These are phyloP conservation scores for Suillus lakei DNA, from an alignment of 768 basidiomycete genomes.

Conservation along the genomic window DNA sequence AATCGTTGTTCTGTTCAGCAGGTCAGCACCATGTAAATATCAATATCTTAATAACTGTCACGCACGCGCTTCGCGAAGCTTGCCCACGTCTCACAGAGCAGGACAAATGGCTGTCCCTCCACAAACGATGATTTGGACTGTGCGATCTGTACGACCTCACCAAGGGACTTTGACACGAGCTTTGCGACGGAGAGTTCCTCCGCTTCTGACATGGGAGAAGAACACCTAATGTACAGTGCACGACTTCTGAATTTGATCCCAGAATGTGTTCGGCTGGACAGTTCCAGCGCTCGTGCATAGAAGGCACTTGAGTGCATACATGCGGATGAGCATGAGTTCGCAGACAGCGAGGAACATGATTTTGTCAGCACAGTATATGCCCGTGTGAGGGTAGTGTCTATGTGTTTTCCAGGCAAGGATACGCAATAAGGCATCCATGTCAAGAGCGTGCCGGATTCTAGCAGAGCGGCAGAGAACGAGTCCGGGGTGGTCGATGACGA, in stretches of 20 bases:
- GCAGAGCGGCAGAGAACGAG: constrained; percentile 37
- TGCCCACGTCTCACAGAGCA: constrained; percentile 77
- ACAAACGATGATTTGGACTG: constrained; percentile 49
- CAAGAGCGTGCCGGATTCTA: constrained; percentile 43
- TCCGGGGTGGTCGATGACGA: constrained; percentile 13
- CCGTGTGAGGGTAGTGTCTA: constrained; percentile 62
- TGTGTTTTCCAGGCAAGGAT: constrained; percentile 53
- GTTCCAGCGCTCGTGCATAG: constrained; percentile 53
- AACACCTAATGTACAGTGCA: constrained; percentile 33
- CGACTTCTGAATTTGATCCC: constrained; percentile 69
- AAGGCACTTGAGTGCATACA: constrained; percentile 51
- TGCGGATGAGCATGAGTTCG: constrained; percentile 35
- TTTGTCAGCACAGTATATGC: constrained; percentile 58
- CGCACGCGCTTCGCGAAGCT: constrained; percentile 66
- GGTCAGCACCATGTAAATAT: neutral
- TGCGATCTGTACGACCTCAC: constrained; percentile 46
- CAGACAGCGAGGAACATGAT: constrained; percentile 35
- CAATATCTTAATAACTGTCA: neutral
- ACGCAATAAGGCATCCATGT: constrained; percentile 55
- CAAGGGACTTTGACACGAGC: constrained; percentile 48
- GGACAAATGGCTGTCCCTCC: constrained; percentile 55
- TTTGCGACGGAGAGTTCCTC: constrained; percentile 26
- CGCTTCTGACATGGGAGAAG: constrained; percentile 17
- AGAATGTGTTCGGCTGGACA: constrained; percentile 59
- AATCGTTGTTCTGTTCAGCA: constrained; percentile 49